Evolutionary conservation across 164 flowering plant species (phyloP), one percentile per base, ranked within the genome.

Genomic region (Stephania yunnanensis): DNA sequence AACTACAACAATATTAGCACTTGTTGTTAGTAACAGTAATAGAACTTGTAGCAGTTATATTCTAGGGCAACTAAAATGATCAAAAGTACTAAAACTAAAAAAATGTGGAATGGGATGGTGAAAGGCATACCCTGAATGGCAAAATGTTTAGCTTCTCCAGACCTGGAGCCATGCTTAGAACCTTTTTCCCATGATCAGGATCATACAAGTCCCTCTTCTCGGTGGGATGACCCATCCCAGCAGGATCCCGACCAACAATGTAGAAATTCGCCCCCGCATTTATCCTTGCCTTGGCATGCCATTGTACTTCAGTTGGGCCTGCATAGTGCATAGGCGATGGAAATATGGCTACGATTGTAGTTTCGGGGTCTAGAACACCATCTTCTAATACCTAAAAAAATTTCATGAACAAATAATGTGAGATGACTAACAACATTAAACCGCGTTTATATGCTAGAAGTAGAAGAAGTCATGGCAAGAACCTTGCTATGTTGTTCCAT

Each of bases 311-410:
- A 74, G 98, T 95, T 69, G 98, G 98, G 67, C 98, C 97, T 0
- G 98, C 97, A 85, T 95, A 95, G 80, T 90, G 98, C 98, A 95
- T 95, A 29, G 98, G 98, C 73, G 98, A 95, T 42, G 97, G 98
- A 78, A 95, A 95, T 77, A 93, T 95, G 25, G 97, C 75, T 69
- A 95, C 97, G 73, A 95, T 85, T n/a, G 98, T 95, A 46, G 97
- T 91, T 83, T 85, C 87, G 6, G 97, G 98, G 67, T 95, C 97
- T 77, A 95, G 97, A 53, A 95, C 88, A 69, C 97, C 97, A 82
- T 93, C 98, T 87, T 90, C 97, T 20, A 95, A 81, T 42, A 95
- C 98, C 98, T 92, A 83, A 10, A 70, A 42, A 42, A 65, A 61
- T 12, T 7, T 10, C 74, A 64, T 3, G 65, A 25, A 74, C 20